Evolutionary conservation across 345 rosid genomes (phyloP).

Genomic region (Nasturtium officinale): DNA sequence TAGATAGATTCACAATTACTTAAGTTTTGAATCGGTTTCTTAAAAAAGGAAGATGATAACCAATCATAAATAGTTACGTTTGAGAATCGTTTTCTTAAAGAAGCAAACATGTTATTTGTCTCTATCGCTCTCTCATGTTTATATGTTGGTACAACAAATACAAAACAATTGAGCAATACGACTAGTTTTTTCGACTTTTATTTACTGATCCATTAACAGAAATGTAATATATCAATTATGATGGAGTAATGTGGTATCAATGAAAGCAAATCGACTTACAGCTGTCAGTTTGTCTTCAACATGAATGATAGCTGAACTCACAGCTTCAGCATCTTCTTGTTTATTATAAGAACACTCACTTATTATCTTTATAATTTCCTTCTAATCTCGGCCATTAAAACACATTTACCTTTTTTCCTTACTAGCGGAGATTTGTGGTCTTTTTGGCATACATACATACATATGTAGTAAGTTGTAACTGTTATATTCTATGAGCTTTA

Average conservation of each 20-base stretch:
- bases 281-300: constrained; percentile 36
- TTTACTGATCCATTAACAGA: constrained; percentile 14
- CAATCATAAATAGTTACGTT: constrained; percentile 32
- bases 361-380: constrained; percentile 6
- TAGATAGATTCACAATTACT: background rate
- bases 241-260: constrained; percentile 20
- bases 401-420: background rate
- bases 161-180: constrained; percentile 23
- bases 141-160: constrained; percentile 36
- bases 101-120: constrained; percentile 43
- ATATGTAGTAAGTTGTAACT: background rate
- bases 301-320: constrained; percentile 29
- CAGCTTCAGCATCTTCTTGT: background rate
- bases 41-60: constrained; percentile 12
- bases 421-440: background rate
- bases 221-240: constrained; percentile 2
- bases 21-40: constrained; percentile 31
- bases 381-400: constrained; percentile 32
- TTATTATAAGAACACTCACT: constrained; percentile 35
- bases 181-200: background rate
- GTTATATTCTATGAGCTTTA: background rate
- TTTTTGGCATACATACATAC: background rate
- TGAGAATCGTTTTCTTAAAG: constrained; percentile 32
- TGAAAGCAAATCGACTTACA: constrained; percentile 21
- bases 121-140: constrained; percentile 24